Evolutionary conservation across 177 flowering plant genomes (phyloP), one percentile per base, ranked within the genome.

Genomic region (Telopea speciosissima): DNA sequence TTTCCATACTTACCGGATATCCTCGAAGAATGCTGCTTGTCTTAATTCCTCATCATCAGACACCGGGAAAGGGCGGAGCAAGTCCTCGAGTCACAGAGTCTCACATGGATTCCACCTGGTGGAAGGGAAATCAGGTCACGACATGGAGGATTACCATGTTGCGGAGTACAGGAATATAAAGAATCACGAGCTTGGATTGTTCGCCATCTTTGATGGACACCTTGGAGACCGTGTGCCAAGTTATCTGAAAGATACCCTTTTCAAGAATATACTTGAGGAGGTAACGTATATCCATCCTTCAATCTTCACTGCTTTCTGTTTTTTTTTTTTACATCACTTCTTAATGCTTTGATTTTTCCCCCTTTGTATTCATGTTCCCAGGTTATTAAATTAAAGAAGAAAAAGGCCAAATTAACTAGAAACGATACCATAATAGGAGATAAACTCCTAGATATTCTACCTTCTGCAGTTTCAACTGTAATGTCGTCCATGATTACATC

Each of bases 71-170:
- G 93, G 93, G 63, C 74, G 71, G 70, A 81, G 89, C 56, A 82
- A 83, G 71, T 61, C 73, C 8, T 81, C 85, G 0, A 68, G 71
- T 68, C 79, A 72, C 60, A 74, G 49, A 56, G 82, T 86, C 25
- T 62, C 75, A 1, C 87, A 87, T 77, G 93, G 91, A 6, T 89
- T 85, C 69, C 83, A 83, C 72, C 78, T 87, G 56, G 89, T 89
- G 36, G 83, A 89, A 82, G 93, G 93, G 11, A 82, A 83, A 74
- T 77, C 90, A 6, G 85, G 85, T 21, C 91, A 89, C 73, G 83
- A 80, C 70, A 89, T 89, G 93, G 93, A 89, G 74, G 93, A 89
- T 67, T 89, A 85, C 69, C 89, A 77, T 76, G 88, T 89, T n/a
- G 89, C 93, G 2, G 84, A 87, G 62, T 87, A 81, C 74, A 77